phyloP scores from a whole-genome alignment of 2,329 filamentous ascomycete species.

The Nigrospora osmanthi region DNA sequence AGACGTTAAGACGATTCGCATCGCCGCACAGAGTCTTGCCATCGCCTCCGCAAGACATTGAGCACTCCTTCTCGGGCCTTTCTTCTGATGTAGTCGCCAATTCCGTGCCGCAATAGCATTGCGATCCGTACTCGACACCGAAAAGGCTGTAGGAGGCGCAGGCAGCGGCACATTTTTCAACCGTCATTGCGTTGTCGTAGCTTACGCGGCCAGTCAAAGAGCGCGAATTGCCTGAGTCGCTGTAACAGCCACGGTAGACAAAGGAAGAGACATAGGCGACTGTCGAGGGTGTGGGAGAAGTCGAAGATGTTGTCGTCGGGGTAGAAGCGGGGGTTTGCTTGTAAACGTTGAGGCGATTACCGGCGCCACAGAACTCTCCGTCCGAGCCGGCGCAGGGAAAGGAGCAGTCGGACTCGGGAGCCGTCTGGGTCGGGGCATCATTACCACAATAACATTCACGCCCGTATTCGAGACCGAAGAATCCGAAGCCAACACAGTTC shows the following conservation, averaged over 20 bases:
- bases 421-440: conserved; percentile 5
- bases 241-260: conserved; percentile 10
- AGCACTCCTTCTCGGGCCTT: conserved; percentile 10
- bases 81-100: conserved; percentile 3
- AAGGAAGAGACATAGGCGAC: conserved; percentile 7
- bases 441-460: conserved; percentile 32
- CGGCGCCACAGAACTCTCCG: conserved; percentile 14
- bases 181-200: conserved; percentile 23
- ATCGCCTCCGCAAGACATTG: conserved; percentile 10
- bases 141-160: conserved; percentile 25
- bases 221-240: conserved; percentile 5
- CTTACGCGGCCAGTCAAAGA: conserved; percentile 1
- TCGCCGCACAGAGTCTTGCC: conserved; percentile 8
- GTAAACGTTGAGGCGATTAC: conserved; percentile 15
- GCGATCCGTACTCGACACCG: conserved; percentile 24
- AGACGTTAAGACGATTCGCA: conserved; percentile 10
- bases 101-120: conserved; percentile 23
- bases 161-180: conserved; percentile 26
- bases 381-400: conserved; percentile 13
- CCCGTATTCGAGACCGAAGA: conserved; percentile 29
- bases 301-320: too few species aligned
- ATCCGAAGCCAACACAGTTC: conserved; percentile 20
- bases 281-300: too few species aligned
- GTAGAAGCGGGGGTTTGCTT: not conserved
- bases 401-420: conserved; percentile 13